Conservation (phyloP, 768 basidiomycete species). For the Naganishia vaughanmartiniae region DNA sequence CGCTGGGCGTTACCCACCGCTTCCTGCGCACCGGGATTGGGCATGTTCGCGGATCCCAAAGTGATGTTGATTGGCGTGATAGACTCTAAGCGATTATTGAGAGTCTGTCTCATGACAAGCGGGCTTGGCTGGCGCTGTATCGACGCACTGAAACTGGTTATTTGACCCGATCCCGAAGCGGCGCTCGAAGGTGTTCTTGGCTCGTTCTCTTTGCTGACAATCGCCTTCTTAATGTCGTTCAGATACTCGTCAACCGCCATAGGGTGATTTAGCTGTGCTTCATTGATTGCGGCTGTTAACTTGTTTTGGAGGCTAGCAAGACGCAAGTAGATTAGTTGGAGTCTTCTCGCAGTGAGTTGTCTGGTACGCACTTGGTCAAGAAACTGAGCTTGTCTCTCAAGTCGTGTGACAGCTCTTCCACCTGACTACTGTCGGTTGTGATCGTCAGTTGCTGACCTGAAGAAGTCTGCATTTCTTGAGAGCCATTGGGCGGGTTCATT, state of each 20-base stretch:
- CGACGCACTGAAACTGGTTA: background rate
- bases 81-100: conserved; percentile 16
- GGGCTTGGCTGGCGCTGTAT: conserved; percentile 27
- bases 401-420: conserved; percentile 41
- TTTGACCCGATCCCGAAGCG: conserved; percentile 3
- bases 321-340: background rate
- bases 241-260: conserved; percentile 45
- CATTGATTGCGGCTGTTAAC: conserved; percentile 44
- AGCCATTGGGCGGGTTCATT: conserved; percentile 7
- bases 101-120: conserved; percentile 6
- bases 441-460: conserved; percentile 28
- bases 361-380: conserved; percentile 44
- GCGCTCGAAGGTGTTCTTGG: conserved; percentile 24
- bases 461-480: conserved; percentile 19
- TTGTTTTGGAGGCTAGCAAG: conserved; percentile 40
- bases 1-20: background rate
- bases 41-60: background rate
- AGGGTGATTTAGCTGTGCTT: conserved; percentile 44
- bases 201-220: conserved; percentile 35
- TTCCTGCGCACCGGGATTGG: conserved; percentile 10
- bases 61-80: conserved; percentile 26
- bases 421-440: conserved; percentile 37
- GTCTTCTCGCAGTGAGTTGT: background rate
- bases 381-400: conserved; percentile 46
- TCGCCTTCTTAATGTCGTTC: conserved; percentile 45